Percentiles rank a stretch among this genome's conserved stretches.
Conservation (phyloP, 108 stramenopile species). For the Aurantiochytrium sp. region DNA sequence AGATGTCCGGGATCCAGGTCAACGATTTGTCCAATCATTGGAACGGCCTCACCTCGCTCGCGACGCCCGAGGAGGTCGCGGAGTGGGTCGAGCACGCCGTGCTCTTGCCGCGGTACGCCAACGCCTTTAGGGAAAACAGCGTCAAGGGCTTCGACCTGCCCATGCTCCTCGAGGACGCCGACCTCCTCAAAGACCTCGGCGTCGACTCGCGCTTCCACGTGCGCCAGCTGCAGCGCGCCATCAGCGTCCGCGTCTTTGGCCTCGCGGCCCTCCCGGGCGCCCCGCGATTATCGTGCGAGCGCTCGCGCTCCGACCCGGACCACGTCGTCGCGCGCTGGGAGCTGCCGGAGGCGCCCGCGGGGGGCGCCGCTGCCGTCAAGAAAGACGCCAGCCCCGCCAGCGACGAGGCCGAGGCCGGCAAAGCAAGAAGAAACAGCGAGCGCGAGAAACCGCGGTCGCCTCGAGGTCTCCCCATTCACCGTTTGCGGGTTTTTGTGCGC, state of each 20-base stretch:
- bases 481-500: not conserved
- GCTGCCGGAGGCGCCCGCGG: not conserved
- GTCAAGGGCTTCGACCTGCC: conserved; percentile 20
- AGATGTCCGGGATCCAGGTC: not conserved
- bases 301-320: not conserved
- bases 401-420: not conserved
- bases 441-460: not conserved
- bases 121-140: not conserved
- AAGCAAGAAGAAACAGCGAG: not conserved
- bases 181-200: not conserved
- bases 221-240: conserved; percentile 13
- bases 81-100: conserved; percentile 21
- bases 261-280: not conserved
- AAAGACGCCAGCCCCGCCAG: too few species aligned
- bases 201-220: not conserved
- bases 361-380: too few species aligned
- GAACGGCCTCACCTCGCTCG: not conserved
- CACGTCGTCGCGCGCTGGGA: not conserved
- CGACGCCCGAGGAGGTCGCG: not conserved
- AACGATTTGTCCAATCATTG: not conserved
- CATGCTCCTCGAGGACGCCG: not conserved
- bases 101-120: not conserved
- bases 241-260: not conserved
- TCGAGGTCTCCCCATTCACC: not conserved
- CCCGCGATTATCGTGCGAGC: not conserved